Evolutionary conservation across 805 yeast genomes (phyloP).

Genomic region (Cyberlindnera xishuangbannaensis): DNA sequence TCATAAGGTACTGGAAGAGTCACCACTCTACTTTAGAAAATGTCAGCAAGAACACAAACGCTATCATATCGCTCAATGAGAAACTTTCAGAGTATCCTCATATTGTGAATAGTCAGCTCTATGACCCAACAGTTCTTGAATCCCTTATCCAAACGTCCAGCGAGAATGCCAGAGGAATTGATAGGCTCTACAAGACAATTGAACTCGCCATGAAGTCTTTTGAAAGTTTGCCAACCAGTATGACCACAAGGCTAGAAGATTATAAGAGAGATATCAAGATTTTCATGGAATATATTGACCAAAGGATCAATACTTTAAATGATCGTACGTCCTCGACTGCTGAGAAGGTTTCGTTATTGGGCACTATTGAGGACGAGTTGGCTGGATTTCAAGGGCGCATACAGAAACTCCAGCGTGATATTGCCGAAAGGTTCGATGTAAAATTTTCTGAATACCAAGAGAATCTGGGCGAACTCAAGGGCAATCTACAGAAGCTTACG

Average conservation of each 20-base stretch:
- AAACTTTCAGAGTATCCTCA: too few relatives aligned
- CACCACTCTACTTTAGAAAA: neutral
- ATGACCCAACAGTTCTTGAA: neutral
- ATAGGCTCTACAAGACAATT: neutral
- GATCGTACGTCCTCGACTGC: neutral
- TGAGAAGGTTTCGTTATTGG: neutral
- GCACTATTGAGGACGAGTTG: neutral
- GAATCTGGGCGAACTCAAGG: too few relatives aligned
- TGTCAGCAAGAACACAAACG: neutral
- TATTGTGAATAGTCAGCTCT: too few relatives aligned
- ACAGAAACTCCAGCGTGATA: too few relatives aligned
- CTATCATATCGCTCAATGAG: neutral
- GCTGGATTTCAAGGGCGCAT: too few relatives aligned
- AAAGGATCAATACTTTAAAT: neutral
- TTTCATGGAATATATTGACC: conserved; percentile 1
- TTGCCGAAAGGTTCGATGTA: too few relatives aligned
- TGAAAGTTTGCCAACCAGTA: neutral
- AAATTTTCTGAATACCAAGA: too few relatives aligned
- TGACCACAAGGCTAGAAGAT: neutral
- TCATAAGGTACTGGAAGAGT: neutral
- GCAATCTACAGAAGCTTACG: too few relatives aligned
- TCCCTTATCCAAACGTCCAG: neutral
- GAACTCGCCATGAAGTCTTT: neutral
- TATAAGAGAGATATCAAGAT: conserved; percentile 1
- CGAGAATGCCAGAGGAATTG: neutral